Percentiles rank a stretch among this genome's conserved stretches.
Conservation (phyloP, 345 rosid species). For the Dipteronia sinensis region DNA sequence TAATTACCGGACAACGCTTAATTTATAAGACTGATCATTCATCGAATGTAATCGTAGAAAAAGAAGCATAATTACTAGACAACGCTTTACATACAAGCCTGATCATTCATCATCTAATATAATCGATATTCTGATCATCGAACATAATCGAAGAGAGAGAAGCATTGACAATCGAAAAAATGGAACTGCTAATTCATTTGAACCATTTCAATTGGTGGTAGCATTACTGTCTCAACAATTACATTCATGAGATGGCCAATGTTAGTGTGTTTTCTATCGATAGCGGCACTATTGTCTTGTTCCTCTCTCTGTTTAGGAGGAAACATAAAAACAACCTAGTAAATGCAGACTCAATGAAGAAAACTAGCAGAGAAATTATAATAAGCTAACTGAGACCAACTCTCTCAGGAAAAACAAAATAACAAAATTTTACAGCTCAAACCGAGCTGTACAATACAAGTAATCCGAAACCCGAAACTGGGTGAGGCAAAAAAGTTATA, state of each 20-base stretch:
- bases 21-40: no score
- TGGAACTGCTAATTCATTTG: not conserved
- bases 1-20: no score
- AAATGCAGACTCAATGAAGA: not conserved
- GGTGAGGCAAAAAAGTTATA: conserved; percentile 13
- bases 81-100: no score
- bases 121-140: no score
- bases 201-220: not conserved
- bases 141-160: no score
- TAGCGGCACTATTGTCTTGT: no score
- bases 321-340: not conserved
- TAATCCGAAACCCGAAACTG: conserved; percentile 24
- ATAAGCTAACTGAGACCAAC: conserved; percentile 25
- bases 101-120: no score
- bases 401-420: conserved; percentile 26
- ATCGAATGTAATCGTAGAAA: no score
- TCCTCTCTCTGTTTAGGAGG: not conserved
- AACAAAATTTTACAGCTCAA: conserved; percentile 27
- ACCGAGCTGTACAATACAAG: conserved; percentile 13
- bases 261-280: not conserved
- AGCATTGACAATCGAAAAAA: no score
- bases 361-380: not conserved
- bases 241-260: not conserved
- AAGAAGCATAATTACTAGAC: no score
- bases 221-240: not conserved